Evolutionary conservation across 2,329 filamentous ascomycete genomes (phyloP), one percentile per base, ranked within the genome.

Genomic region (Ophiocordyceps camponoti-saundersi): DNA sequence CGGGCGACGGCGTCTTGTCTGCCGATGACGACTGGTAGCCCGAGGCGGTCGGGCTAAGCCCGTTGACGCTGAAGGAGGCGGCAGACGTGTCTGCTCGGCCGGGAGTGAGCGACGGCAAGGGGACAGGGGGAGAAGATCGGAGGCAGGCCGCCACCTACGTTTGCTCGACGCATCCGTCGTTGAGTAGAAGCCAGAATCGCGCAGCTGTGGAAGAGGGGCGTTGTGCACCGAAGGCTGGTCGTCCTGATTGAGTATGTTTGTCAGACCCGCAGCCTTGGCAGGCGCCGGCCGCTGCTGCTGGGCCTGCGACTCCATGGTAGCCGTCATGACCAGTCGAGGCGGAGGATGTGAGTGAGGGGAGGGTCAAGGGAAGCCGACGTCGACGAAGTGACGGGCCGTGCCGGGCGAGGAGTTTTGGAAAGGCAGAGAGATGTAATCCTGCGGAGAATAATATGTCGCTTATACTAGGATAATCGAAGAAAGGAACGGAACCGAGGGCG

Each of bases 1-100:
- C 72, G 10, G 77, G 77, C 1, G 77, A 80, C 0, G 77, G 77
- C 1, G 77, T 80, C 61, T 80, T 79, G 55, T 81, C 77, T 30
- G 67, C 64, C 20, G 67, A 66, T 4, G 71, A 68, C 15, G 66
- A 65, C 49, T 73, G 70, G 50, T 74, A 77, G 39, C 61, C 64
- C 15, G 68, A 71, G 48, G 59, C 61, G 43, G 66, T 61, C 39
- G 62, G 71, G 48, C 63, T 66, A 16, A 65, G 55, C 30, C 63
- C 61, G 47, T 62, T 62, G 42, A 55, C 55, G 46, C 54, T 63
- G 50, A 66, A 66, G 1, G 64, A 66, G 22, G 63, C 63, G 42
- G 61, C 59, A 21, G 63, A 66, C 36, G 63, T 65, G 47, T 66
- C 63, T 66, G 48, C 41, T 45, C 26, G 8, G 16, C 21, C 30